Evolutionary conservation across 1,139 yeast genomes (phyloP).

Genomic region (Pichia sp.): DNA sequence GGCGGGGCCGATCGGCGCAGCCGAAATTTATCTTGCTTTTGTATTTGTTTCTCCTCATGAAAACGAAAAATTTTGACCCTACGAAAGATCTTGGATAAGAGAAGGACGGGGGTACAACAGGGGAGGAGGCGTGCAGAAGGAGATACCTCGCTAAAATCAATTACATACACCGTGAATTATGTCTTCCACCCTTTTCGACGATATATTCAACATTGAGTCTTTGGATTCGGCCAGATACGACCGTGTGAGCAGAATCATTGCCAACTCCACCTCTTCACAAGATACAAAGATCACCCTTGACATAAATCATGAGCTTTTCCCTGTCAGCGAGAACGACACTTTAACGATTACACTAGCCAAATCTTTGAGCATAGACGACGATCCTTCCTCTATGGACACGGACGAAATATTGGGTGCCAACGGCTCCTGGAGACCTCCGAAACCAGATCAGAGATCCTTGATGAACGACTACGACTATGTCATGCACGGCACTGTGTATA

Average conservation of each 20-base stretch:
- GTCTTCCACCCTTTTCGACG: slow-evolving; percentile 89
- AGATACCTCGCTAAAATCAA: no score
- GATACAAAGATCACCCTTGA: slow-evolving; percentile 87
- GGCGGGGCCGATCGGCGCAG: neutral
- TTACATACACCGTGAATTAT: no score
- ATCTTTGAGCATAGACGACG: slow-evolving; percentile 58
- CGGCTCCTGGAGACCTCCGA: slow-evolving; percentile 91
- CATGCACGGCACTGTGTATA: slow-evolving; percentile 97
- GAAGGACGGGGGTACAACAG: neutral
- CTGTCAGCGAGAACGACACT: slow-evolving; percentile 72
- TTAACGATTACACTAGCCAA: slow-evolving; percentile 88
- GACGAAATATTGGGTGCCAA: slow-evolving; percentile 46
- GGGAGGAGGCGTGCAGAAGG: neutral
- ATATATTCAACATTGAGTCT: slow-evolving; percentile 80
- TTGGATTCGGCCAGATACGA: slow-evolving; percentile 89
- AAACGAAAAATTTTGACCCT: neutral
- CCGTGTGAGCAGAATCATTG: slow-evolving; percentile 86
- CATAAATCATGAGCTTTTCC: slow-evolving; percentile 88
- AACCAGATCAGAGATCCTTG: slow-evolving; percentile 72
- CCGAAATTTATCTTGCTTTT: neutral
- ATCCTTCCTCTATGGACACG: slow-evolving; percentile 25
- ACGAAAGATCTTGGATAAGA: neutral
- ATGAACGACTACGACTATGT: slow-evolving; percentile 98
- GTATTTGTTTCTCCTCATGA: neutral
- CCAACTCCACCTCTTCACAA: slow-evolving; percentile 76